Conservation (phyloP, 2,329 filamentous ascomycete species). For the Colletotrichum graminicola region DNA sequence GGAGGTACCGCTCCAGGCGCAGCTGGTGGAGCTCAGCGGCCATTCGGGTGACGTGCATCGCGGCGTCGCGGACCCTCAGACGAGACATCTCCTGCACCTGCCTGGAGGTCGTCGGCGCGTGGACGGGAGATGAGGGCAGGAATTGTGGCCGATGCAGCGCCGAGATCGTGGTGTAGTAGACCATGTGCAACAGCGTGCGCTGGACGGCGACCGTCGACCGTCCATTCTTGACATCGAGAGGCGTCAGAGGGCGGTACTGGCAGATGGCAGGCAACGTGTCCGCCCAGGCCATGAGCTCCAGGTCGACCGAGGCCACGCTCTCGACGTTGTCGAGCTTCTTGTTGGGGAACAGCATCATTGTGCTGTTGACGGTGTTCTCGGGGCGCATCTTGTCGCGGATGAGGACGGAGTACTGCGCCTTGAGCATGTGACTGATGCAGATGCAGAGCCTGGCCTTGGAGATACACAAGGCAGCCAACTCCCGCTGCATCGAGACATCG, state of each 20-base stretch:
- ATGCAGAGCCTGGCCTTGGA: constrained; percentile 91
- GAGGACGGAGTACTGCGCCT: constrained; percentile 91
- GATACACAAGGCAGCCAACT: constrained; percentile 90
- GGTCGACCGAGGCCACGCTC: constrained; percentile 83
- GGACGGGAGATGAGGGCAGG: constrained; percentile 76
- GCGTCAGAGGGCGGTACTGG: constrained; percentile 71
- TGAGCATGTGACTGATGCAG: constrained; percentile 89
- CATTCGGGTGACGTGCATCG: constrained; percentile 87
- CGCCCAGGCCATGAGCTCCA: constrained; percentile 83
- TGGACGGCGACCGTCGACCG: constrained; percentile 75
- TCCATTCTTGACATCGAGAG: constrained; percentile 69
- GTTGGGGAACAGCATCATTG: constrained; percentile 92
- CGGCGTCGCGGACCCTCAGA: constrained; percentile 84
- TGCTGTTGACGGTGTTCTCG: constrained; percentile 79
- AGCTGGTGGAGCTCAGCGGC: constrained; percentile 80
- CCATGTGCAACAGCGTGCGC: constrained; percentile 89
- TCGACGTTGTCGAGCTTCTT: constrained; percentile 86
- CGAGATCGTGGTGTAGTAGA: constrained; percentile 91
- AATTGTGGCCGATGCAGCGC: constrained; percentile 93
- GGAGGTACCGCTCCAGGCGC: constrained; percentile 82
- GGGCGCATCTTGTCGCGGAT: constrained; percentile 85
- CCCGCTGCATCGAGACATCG: constrained; percentile 78
- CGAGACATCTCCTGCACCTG: constrained; percentile 87
- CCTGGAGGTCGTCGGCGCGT: constrained; percentile 65
- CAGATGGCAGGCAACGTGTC: constrained; percentile 78